Evolutionary conservation across 1,284 basidiomycete genomes (phyloP).

Genomic region (Trichosporon coremiiforme): DNA sequence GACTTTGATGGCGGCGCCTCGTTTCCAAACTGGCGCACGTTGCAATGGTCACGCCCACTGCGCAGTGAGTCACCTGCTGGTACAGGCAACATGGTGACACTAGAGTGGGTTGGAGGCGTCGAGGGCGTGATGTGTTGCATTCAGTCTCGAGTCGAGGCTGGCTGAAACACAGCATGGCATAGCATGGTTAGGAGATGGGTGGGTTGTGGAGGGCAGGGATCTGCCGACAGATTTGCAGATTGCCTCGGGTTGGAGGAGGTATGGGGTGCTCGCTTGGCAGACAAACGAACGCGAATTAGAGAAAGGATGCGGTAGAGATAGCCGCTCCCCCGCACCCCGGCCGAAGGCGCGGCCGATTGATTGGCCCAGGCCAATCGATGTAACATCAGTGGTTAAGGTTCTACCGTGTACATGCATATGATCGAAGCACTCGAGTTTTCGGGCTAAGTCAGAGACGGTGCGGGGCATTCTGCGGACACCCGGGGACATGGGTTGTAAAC

Average conservation of each 20-base stretch:
- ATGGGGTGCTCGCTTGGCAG: background rate
- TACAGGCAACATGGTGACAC: background rate
- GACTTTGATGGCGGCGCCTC: background rate
- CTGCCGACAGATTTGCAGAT: background rate
- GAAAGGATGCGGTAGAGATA: background rate
- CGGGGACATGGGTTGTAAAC: background rate
- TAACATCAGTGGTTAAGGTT: background rate
- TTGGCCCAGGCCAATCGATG: background rate
- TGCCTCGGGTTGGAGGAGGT: background rate
- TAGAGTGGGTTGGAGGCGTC: background rate
- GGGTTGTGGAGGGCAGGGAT: background rate
- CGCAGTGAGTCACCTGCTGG: constrained; percentile 3
- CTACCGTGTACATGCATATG: constrained; percentile 5
- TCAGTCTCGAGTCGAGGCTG: background rate
- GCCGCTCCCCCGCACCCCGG: background rate
- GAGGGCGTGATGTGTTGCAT: background rate
- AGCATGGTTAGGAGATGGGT: background rate
- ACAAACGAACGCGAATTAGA: background rate
- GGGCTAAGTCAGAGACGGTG: background rate
- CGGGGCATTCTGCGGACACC: background rate
- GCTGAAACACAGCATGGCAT: background rate
- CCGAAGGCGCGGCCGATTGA: background rate
- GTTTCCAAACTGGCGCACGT: background rate
- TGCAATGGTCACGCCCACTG: background rate
- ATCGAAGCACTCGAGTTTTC: background rate